Evolutionary conservation across 305 asterid species (phyloP).

Genomic region (Nicotiana rustica): DNA sequence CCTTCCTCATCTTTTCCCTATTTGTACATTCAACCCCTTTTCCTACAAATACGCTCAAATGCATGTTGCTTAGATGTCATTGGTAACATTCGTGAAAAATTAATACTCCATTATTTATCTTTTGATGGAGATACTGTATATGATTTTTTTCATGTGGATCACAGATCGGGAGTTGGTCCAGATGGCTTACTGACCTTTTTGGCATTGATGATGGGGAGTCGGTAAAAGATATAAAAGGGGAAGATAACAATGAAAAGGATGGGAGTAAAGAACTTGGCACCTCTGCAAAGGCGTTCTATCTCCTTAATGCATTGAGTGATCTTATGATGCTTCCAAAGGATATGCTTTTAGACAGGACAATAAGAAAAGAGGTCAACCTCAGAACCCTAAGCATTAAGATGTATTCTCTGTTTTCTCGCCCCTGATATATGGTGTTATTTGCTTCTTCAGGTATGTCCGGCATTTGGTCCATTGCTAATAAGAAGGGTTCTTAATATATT

Average conservation of each 20-base stretch:
- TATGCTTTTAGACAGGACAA: constrained; percentile 65
- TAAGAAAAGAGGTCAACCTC: constrained; percentile 69
- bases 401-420: neutral
- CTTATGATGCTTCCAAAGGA: constrained; percentile 98
- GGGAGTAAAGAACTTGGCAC: constrained; percentile 48
- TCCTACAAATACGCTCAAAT: neutral
- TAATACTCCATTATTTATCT: neutral
- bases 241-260: constrained; percentile 47
- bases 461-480: constrained; percentile 65
- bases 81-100: neutral
- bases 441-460: constrained; percentile 73
- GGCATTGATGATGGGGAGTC: constrained; percentile 54
- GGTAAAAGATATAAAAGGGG: constrained; percentile 45
- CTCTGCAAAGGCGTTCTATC: constrained; percentile 67
- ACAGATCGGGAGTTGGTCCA: constrained; percentile 43
- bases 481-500: constrained; percentile 72
- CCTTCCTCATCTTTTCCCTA: neutral
- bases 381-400: constrained; percentile 32
- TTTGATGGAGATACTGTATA: neutral
- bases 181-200: constrained; percentile 42
- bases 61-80: neutral
- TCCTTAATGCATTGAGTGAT: constrained; percentile 82
- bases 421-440: constrained; percentile 25
- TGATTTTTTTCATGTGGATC: constrained; percentile 1
- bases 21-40: constrained; percentile 4